Evolutionary conservation across 2,329 filamentous ascomycete species (phyloP).

Genomic region (Scedosporium apiospermum): DNA sequence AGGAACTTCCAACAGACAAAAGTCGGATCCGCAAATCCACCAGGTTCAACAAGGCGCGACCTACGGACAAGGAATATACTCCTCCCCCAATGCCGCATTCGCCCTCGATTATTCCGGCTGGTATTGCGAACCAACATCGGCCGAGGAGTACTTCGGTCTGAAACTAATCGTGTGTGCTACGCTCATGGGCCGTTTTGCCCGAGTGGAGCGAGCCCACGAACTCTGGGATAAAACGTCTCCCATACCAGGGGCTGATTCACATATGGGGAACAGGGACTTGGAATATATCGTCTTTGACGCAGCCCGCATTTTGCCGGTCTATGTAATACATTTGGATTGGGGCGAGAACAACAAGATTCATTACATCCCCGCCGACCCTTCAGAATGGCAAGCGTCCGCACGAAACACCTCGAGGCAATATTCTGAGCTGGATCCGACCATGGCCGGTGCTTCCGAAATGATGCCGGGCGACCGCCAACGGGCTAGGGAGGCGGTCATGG

Average conservation of each 20-base stretch:
- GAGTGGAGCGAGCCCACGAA: conserved; percentile 18
- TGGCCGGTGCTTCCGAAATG: not conserved
- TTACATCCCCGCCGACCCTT: conserved; percentile 11
- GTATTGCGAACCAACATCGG: conserved; percentile 18
- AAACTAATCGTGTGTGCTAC: conserved; percentile 35
- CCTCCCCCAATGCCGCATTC: conserved; percentile 28
- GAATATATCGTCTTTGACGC: conserved; percentile 35
- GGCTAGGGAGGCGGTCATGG: conserved; percentile 25
- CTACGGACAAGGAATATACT: conserved; percentile 33
- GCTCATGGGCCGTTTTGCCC: conserved; percentile 30
- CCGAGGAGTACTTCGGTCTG: conserved; percentile 23
- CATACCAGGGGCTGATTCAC: conserved; percentile 22
- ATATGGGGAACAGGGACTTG: conserved; percentile 23
- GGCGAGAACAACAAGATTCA: conserved; percentile 21
- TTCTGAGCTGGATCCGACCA: not conserved
- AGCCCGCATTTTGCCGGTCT: conserved; percentile 32
- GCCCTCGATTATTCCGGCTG: conserved; percentile 24
- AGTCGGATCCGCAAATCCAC: conserved; percentile 8
- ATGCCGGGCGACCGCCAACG: conserved; percentile 25
- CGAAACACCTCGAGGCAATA: not conserved
- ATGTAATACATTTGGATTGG: conserved; percentile 34
- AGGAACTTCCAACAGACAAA: not conserved
- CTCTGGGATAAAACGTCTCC: conserved; percentile 17
- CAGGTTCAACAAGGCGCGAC: conserved; percentile 24
- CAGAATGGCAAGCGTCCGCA: conserved; percentile 2